These are phyloP conservation scores for Chlamydomonas schloesseri DNA, from an alignment of 139 green algal species.

Conservation along the genomic window DNA sequence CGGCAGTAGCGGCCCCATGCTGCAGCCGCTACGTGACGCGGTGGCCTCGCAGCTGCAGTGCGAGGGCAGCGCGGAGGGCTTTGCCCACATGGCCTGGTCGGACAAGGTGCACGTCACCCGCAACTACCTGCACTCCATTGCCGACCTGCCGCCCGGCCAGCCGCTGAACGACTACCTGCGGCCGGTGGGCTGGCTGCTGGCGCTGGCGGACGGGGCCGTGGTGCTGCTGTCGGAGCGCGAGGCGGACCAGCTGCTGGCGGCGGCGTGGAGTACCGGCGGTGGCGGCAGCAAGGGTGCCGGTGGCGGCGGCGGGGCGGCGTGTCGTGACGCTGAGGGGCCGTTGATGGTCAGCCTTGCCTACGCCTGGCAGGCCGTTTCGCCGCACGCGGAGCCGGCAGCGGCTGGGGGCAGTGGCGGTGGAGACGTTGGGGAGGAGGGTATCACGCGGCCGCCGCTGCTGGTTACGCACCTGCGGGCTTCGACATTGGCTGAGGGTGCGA, in stretches of 20 bases:
- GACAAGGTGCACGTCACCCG: conserved; percentile 35
- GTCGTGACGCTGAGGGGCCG: no score
- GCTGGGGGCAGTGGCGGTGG: no score
- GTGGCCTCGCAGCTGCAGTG: no score
- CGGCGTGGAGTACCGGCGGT: neutral
- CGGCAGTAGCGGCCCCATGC: no score
- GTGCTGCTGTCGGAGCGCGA: conserved; percentile 72
- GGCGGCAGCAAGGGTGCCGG: no score
- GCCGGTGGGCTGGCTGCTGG: conserved; percentile 50
- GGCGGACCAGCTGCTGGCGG: conserved; percentile 50
- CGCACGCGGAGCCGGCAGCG: neutral
- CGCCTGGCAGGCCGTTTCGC: neutral
- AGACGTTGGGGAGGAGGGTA: no score
- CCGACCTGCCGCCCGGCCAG: no score
- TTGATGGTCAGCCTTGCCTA: neutral
- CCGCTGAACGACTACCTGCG: conserved; percentile 53
- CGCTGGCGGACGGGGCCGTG: conserved; percentile 24
- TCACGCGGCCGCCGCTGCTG: neutral
- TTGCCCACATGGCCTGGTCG: neutral
- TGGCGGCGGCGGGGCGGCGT: neutral
- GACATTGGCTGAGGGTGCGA: no score
- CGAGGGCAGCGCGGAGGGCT: no score
- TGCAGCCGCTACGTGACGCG: neutral
- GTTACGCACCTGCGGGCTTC: neutral
- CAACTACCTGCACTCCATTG: conserved; percentile 51